Evolutionary conservation across 2,329 filamentous ascomycete genomes (phyloP).

Genomic region (Xylariomycetidae sp.): DNA sequence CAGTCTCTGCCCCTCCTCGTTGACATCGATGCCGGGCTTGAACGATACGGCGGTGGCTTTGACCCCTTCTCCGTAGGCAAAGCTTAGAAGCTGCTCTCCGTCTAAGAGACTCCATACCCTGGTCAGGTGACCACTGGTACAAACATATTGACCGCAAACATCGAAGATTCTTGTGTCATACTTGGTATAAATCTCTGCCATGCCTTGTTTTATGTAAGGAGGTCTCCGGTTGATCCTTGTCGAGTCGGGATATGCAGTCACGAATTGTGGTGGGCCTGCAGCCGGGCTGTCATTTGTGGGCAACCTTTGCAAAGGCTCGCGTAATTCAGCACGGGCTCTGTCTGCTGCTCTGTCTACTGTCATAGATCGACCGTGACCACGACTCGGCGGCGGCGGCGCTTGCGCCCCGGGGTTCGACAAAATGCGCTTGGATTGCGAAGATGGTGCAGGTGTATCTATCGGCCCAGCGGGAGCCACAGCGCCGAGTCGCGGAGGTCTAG

Average conservation of each 20-base stretch:
- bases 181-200: constrained; percentile 72
- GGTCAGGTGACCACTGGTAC: constrained; percentile 80
- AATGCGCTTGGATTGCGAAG: constrained; percentile 32
- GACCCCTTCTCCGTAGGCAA: constrained; percentile 78
- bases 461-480: constrained; percentile 15
- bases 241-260: constrained; percentile 72
- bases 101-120: constrained; percentile 81
- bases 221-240: constrained; percentile 79
- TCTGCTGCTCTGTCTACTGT: constrained; percentile 41
- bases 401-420: constrained; percentile 41
- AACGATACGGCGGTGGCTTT: constrained; percentile 79
- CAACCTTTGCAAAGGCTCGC: constrained; percentile 22
- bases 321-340: constrained; percentile 31
- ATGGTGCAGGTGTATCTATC: constrained; percentile 15
- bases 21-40: constrained; percentile 70
- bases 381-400: constrained; percentile 33
- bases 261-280: constrained; percentile 38
- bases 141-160: constrained; percentile 78
- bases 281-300: constrained; percentile 15
- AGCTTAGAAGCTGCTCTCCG: constrained; percentile 73
- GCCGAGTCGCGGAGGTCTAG: constrained; percentile 36
- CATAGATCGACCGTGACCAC: constrained; percentile 42
- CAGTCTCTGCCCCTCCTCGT: constrained; percentile 72
- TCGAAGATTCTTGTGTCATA: constrained; percentile 85
- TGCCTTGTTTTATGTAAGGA: constrained; percentile 65